Evolutionary conservation across 2,329 filamentous ascomycete species (phyloP).

Genomic region (Colletotrichum tanaceti): DNA sequence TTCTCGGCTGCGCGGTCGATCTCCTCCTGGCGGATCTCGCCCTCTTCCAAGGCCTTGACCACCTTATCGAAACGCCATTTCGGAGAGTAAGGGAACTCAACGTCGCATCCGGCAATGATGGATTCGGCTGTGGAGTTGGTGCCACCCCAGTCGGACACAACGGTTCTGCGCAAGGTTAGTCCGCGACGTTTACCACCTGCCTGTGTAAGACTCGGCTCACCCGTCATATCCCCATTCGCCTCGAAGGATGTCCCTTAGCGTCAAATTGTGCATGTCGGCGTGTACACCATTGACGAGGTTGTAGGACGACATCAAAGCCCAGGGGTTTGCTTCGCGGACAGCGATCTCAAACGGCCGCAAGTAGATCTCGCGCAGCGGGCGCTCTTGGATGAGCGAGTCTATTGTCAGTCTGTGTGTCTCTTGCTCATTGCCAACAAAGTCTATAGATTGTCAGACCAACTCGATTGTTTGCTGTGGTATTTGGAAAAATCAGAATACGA

Average conservation of each 20-base stretch:
- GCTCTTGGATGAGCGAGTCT: slow-evolving; percentile 72
- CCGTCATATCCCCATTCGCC: slow-evolving; percentile 73
- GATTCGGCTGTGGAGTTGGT: slow-evolving; percentile 67
- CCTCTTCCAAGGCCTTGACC: slow-evolving; percentile 62
- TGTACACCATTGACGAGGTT: slow-evolving; percentile 74
- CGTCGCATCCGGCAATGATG: slow-evolving; percentile 66
- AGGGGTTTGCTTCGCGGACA: slow-evolving; percentile 74
- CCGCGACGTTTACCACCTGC: neutral
- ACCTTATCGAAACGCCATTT: slow-evolving; percentile 70
- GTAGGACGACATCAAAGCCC: slow-evolving; percentile 77
- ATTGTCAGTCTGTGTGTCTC: slow-evolving; percentile 75
- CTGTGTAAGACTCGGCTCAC: slow-evolving; percentile 48
- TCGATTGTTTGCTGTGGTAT: neutral
- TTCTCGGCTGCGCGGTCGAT: slow-evolving; percentile 71
- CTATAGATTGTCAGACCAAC: slow-evolving; percentile 47
- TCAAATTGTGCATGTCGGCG: slow-evolving; percentile 66
- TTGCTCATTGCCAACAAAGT: slow-evolving; percentile 79
- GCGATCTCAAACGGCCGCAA: slow-evolving; percentile 82
- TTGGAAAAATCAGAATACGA: slow-evolving; percentile 41
- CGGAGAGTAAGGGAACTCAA: slow-evolving; percentile 68
- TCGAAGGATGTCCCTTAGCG: slow-evolving; percentile 67
- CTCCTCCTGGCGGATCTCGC: slow-evolving; percentile 58
- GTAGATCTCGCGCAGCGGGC: slow-evolving; percentile 76
- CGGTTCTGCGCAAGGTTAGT: slow-evolving; percentile 53
- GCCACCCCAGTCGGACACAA: slow-evolving; percentile 71